Percentiles rank a stretch among this genome's conserved stretches.
These are phyloP conservation scores for Aspergillus avenaceus DNA, from an alignment of 495 filamentous ascomycete genomes.

Conservation along the genomic window DNA sequence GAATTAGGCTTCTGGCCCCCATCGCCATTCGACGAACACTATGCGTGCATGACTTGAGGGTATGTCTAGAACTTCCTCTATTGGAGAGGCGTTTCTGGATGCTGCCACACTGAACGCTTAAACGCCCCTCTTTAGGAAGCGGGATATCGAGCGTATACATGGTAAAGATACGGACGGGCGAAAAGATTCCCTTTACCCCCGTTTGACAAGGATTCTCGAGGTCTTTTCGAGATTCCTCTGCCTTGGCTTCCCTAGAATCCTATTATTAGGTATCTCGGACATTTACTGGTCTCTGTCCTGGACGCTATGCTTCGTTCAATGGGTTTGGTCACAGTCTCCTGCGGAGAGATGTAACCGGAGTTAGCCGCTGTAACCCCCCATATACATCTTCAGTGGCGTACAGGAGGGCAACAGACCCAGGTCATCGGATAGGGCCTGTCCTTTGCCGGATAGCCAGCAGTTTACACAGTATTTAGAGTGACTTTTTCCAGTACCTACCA, in stretches of 20 bases:
- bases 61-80: not conserved
- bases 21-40: not conserved
- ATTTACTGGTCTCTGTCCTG: too few relatives aligned
- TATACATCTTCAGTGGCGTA: not conserved
- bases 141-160: not conserved
- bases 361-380: not conserved
- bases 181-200: too few relatives aligned
- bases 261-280: too few relatives aligned
- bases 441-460: not conserved
- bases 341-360: not conserved
- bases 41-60: not conserved
- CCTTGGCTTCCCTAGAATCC: too few relatives aligned
- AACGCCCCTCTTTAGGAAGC: too few relatives aligned
- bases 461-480: not conserved
- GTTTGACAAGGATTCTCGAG: too few relatives aligned
- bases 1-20: not conserved
- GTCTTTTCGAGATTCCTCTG: too few relatives aligned
- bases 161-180: not conserved
- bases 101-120: too few relatives aligned
- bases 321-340: not conserved
- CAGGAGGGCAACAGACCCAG: not conserved
- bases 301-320: not conserved
- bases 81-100: not conserved
- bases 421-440: not conserved
- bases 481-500: not conserved